phyloP scores from a whole-genome alignment of 345 rosid genomes.

The Nephelium lappaceum region DNA sequence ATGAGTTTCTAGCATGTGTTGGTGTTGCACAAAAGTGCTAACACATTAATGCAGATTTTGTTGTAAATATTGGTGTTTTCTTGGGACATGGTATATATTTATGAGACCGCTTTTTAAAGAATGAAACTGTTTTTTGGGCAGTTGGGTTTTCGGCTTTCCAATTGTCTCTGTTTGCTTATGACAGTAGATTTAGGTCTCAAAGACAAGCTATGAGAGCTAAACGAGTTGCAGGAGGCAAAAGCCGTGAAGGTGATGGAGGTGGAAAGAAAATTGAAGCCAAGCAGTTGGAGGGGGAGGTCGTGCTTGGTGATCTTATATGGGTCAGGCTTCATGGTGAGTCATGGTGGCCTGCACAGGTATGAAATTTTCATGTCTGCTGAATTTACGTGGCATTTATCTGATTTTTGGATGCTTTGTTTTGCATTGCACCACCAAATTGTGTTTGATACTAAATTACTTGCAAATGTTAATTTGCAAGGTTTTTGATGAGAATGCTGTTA shows the following conservation, averaged over 20 bases:
- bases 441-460: slow-evolving; percentile 5
- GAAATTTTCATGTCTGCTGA: slow-evolving; percentile 1
- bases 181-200: slow-evolving; percentile 13
- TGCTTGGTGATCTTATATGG: slow-evolving; percentile 51
- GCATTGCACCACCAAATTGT: not conserved
- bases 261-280: slow-evolving; percentile 25
- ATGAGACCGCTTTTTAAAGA: not conserved
- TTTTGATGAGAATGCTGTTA: slow-evolving; percentile 38
- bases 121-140: not conserved
- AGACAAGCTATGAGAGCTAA: slow-evolving; percentile 26
- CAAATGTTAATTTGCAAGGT: slow-evolving; percentile 36
- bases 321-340: slow-evolving; percentile 34
- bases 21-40: not conserved
- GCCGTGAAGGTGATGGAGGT: slow-evolving; percentile 14
- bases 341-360: slow-evolving; percentile 77
- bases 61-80: not conserved
- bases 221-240: slow-evolving; percentile 17
- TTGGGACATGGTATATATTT: not conserved
- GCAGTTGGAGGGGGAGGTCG: slow-evolving; percentile 26
- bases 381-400: not conserved
- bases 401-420: not conserved
- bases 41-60: not conserved
- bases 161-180: not conserved
- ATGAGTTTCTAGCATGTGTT: not conserved
- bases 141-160: not conserved